These are phyloP conservation scores for Epichloe amarillans DNA, from an alignment of 2,329 filamentous ascomycete species.

Conservation along the genomic window DNA sequence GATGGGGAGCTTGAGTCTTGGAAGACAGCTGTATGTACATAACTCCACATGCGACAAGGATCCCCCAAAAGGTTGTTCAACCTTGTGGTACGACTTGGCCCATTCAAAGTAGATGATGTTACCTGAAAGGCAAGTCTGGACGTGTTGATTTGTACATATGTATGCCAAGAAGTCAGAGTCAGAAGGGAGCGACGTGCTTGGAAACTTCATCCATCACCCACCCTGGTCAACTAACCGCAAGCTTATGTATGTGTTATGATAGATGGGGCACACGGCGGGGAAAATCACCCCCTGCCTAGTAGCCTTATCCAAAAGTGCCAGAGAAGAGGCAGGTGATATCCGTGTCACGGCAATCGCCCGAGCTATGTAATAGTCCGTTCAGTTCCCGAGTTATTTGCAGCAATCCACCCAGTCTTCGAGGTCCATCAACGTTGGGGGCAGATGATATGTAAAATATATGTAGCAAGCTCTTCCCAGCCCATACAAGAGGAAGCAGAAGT, in stretches of 20 bases:
- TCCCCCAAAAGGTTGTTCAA: background rate
- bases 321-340: background rate
- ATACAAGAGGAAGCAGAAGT: background rate
- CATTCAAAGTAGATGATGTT: conserved; percentile 1
- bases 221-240: background rate
- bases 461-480: background rate
- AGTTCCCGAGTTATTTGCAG: background rate
- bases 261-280: conserved; percentile 2
- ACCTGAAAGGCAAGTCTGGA: background rate
- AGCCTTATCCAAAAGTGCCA: conserved; percentile 2
- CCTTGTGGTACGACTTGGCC: background rate
- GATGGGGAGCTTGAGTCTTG: background rate
- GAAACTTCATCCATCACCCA: conserved; percentile 3
- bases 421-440: background rate
- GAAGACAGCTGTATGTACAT: background rate
- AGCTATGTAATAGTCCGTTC: background rate
- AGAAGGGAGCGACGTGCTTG: background rate
- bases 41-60: conserved; percentile 1
- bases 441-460: background rate
- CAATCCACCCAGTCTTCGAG: background rate
- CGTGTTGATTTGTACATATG: background rate
- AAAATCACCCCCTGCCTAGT: conserved; percentile 1
- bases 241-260: background rate
- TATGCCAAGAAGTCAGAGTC: conserved; percentile 1
- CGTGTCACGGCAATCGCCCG: conserved; percentile 1